Percentiles rank a stretch among this genome's conserved stretches.
Evolutionary conservation across 2,329 filamentous ascomycete genomes (phyloP).

Genomic region (Bipolaris bicolor): DNA sequence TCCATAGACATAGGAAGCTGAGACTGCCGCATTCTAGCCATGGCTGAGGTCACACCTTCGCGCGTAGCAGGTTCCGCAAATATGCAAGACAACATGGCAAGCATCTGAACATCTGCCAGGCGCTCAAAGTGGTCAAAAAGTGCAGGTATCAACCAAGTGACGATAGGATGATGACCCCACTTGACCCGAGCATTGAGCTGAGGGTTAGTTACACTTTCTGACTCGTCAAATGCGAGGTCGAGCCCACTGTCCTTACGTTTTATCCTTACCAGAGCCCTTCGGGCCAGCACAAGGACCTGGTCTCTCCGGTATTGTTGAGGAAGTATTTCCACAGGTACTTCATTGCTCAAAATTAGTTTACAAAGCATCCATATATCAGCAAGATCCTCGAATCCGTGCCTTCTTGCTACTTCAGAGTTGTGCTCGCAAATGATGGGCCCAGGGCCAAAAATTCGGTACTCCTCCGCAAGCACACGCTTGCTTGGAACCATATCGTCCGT

Average conservation of each 20-base stretch:
- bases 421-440: slow-evolving; percentile 81
- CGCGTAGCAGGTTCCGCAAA: slow-evolving; percentile 57
- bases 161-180: slow-evolving; percentile 65
- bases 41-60: slow-evolving; percentile 48
- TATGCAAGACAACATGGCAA: slow-evolving; percentile 69
- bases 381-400: slow-evolving; percentile 72
- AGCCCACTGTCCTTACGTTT: slow-evolving; percentile 58
- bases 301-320: slow-evolving; percentile 61
- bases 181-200: slow-evolving; percentile 55
- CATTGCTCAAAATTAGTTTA: slow-evolving; percentile 75
- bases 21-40: slow-evolving; percentile 45
- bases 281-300: slow-evolving; percentile 72
- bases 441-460: slow-evolving; percentile 84
- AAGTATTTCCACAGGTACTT: slow-evolving; percentile 73
- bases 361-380: slow-evolving; percentile 85
- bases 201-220: slow-evolving; percentile 48
- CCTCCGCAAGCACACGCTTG: slow-evolving; percentile 74
- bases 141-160: slow-evolving; percentile 62
- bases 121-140: slow-evolving; percentile 66
- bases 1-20: slow-evolving; percentile 51
- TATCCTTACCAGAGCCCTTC: slow-evolving; percentile 61
- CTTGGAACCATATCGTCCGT: slow-evolving; percentile 75
- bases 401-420: slow-evolving; percentile 79
- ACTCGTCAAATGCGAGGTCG: slow-evolving; percentile 56
- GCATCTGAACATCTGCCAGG: slow-evolving; percentile 68